Evolutionary conservation across 345 rosid species (phyloP).

Genomic region (Abelmoschus esculentus): DNA sequence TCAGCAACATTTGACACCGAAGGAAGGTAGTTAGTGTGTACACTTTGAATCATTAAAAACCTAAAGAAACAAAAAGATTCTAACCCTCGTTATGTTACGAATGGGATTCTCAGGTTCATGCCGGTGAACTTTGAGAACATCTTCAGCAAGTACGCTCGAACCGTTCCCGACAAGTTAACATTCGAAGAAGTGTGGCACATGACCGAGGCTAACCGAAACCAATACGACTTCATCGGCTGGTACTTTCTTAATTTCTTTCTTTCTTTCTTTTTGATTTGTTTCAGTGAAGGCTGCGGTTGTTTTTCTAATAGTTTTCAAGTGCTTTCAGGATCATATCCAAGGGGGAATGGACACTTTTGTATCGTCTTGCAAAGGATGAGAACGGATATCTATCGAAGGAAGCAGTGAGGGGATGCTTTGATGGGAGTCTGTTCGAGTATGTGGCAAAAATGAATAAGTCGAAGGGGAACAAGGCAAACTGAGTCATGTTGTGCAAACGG

Average conservation of each 20-base stretch:
- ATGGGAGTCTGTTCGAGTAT: constrained; percentile 69
- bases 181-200: constrained; percentile 55
- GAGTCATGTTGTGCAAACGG: no score
- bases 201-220: constrained; percentile 59
- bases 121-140: constrained; percentile 57
- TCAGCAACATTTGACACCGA: constrained; percentile 67
- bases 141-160: constrained; percentile 65
- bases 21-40: constrained; percentile 44
- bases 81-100: not conserved
- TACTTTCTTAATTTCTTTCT: constrained; percentile 22
- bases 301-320: not conserved
- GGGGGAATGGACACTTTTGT: constrained; percentile 56
- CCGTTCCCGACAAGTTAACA: constrained; percentile 40
- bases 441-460: constrained; percentile 44
- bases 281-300: not conserved
- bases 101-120: constrained; percentile 34
- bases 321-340: constrained; percentile 38
- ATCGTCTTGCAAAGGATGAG: constrained; percentile 55
- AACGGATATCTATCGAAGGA: constrained; percentile 67
- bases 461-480: not conserved
- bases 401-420: constrained; percentile 59
- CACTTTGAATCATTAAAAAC: not conserved
- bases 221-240: constrained; percentile 65
- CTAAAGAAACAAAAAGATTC: not conserved
- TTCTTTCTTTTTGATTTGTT: not conserved